phyloP scores from a whole-genome alignment of 108 stramenopile genomes.

The Schizochytrium sp. region DNA sequence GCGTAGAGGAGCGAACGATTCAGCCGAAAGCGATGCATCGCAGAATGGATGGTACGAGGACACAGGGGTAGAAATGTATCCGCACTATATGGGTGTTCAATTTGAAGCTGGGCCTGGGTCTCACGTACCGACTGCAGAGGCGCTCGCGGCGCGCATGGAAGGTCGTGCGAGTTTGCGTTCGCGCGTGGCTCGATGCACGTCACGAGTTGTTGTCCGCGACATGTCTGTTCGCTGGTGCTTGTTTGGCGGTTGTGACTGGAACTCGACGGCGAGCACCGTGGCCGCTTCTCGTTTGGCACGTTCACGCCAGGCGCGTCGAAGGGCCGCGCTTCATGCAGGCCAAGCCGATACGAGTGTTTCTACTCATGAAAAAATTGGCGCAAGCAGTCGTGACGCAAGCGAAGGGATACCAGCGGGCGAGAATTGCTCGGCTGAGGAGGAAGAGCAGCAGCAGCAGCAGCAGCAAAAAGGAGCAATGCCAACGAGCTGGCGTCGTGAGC shows the following conservation, averaged over 20 bases:
- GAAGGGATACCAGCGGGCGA: too few relatives aligned
- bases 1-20: neutral
- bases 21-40: neutral
- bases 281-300: too few relatives aligned
- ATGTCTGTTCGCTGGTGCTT: neutral
- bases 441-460: neutral
- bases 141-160: neutral
- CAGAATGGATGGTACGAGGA: neutral
- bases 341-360: too few relatives aligned
- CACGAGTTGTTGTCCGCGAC: neutral
- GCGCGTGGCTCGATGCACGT: neutral
- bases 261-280: neutral
- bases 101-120: neutral
- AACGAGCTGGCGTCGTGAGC: neutral
- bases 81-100: constrained; percentile 3
- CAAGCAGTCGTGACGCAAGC: too few relatives aligned
- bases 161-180: neutral
- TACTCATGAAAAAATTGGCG: too few relatives aligned
- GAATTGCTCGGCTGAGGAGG: neutral
- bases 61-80: neutral
- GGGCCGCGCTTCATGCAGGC: too few relatives aligned
- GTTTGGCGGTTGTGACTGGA: constrained; percentile 15
- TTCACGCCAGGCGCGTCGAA: neutral
- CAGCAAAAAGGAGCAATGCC: too few relatives aligned
- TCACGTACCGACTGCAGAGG: neutral